Conservation (phyloP, 2,329 filamentous ascomycete genomes). For the Fusarium concolor region DNA sequence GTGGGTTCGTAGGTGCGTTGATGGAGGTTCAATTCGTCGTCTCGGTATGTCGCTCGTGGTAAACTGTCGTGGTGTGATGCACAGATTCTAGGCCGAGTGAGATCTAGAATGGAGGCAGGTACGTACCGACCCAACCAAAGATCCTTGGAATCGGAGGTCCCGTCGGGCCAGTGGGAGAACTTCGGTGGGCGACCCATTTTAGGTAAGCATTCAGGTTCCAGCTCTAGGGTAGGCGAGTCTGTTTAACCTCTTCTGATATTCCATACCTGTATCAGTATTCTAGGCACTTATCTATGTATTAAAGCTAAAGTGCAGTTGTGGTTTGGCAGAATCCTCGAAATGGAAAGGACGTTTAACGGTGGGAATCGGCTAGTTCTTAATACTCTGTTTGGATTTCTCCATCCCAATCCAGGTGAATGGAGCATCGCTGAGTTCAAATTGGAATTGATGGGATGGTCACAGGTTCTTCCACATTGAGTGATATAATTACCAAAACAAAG, state of each 20-base stretch:
- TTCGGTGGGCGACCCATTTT: not conserved
- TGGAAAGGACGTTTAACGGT: no score
- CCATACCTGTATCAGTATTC: no score
- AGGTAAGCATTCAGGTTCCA: not conserved
- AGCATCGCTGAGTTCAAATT: no score
- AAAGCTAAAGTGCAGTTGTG: no score
- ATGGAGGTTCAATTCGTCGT: constrained; percentile 40
- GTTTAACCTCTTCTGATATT: not conserved
- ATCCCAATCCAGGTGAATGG: no score
- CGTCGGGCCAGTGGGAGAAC: constrained; percentile 18
- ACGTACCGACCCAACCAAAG: constrained; percentile 2
- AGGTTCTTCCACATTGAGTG: no score
- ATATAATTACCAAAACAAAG: no score
- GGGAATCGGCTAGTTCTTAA: no score
- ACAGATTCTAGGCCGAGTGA: constrained; percentile 17
- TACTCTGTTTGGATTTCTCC: no score
- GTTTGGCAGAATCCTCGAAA: no score
- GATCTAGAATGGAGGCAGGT: constrained; percentile 18
- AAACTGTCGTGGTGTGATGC: constrained; percentile 41
- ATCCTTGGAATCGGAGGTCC: not conserved
- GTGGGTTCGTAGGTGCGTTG: constrained; percentile 4
- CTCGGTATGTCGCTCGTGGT: constrained; percentile 37
- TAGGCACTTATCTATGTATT: no score
- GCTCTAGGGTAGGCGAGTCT: not conserved
- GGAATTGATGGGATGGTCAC: no score